phyloP scores from a whole-genome alignment of 345 rosid genomes.

The Sisymbrium altissimum region DNA sequence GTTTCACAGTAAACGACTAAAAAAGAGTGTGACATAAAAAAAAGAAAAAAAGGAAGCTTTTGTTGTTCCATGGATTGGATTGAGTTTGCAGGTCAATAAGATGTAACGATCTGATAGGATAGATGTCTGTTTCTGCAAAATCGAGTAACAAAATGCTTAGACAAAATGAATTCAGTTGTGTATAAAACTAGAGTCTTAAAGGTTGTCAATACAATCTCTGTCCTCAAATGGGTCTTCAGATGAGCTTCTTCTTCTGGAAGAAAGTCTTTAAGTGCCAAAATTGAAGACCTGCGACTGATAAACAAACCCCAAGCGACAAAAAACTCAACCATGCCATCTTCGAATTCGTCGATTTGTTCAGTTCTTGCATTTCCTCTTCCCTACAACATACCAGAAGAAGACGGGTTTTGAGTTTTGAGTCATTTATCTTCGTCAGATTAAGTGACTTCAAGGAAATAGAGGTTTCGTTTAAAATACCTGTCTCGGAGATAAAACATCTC shows the following conservation, averaged over 20 bases:
- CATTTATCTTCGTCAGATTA: background rate
- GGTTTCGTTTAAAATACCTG: constrained; percentile 45
- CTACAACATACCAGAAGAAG: constrained; percentile 36
- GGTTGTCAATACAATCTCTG: background rate
- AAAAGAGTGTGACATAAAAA: background rate
- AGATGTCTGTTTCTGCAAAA: background rate
- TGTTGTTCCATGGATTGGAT: constrained; percentile 3
- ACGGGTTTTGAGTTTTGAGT: background rate
- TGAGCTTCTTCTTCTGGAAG: constrained; percentile 85
- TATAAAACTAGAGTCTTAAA: background rate
- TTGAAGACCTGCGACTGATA: constrained; percentile 71
- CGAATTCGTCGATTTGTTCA: constrained; percentile 61
- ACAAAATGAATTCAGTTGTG: constrained; percentile 4
- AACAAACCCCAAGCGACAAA: constrained; percentile 61
- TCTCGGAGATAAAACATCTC: constrained; percentile 85
- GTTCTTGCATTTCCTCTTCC: constrained; percentile 82
- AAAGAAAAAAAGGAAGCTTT: background rate
- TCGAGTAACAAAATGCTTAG: background rate
- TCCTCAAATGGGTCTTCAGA: constrained; percentile 28
- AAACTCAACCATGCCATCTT: constrained; percentile 60
- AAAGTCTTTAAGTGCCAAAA: constrained; percentile 83
- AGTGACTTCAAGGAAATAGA: background rate
- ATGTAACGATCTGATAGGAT: background rate
- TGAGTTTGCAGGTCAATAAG: background rate
- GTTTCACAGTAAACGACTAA: constrained; percentile 7